Conservation (phyloP, 768 basidiomycete species). For the Leccinellum albellum region DNA sequence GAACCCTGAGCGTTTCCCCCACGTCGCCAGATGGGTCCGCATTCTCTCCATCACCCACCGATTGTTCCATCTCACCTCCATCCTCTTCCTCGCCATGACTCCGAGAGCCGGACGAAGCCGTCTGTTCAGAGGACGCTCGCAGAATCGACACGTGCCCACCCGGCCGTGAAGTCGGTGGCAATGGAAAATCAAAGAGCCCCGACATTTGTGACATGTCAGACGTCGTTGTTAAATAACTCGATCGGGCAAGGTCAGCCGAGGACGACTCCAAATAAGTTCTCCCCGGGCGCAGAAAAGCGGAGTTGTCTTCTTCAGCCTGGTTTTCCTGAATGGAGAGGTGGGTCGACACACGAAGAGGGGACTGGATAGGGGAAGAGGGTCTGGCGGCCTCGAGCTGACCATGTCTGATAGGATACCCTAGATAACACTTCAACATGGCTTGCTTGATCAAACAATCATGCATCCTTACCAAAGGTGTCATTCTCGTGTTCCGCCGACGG, state of each 20-base stretch:
- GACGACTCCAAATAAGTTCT: conserved; percentile 19
- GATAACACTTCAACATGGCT: neutral
- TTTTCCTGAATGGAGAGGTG: conserved; percentile 21
- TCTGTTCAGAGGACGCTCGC: conserved; percentile 40
- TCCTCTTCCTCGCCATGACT: neutral
- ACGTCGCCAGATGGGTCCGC: conserved; percentile 13
- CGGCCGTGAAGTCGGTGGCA: conserved; percentile 43
- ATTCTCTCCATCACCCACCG: neutral
- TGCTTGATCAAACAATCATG: neutral
- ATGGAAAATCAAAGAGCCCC: conserved; percentile 67
- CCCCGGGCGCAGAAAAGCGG: conserved; percentile 12
- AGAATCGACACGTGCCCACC: conserved; percentile 40
- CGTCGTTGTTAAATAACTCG: conserved; percentile 61
- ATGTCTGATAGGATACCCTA: conserved; percentile 25
- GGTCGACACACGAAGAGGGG: conserved; percentile 15
- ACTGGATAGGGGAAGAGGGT: conserved; percentile 12
- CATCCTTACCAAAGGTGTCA: conserved; percentile 29
- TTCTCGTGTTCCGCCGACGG: conserved; percentile 17
- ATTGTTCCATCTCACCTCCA: neutral
- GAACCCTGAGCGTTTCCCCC: conserved; percentile 8
- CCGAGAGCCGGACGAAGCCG: neutral
- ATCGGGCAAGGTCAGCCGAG: conserved; percentile 36
- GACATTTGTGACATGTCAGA: conserved; percentile 64
- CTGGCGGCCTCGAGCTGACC: conserved; percentile 14
- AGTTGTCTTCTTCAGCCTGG: neutral